phyloP scores from a whole-genome alignment of 2,329 filamentous ascomycete genomes.

The Parascedosporium putredinis region DNA sequence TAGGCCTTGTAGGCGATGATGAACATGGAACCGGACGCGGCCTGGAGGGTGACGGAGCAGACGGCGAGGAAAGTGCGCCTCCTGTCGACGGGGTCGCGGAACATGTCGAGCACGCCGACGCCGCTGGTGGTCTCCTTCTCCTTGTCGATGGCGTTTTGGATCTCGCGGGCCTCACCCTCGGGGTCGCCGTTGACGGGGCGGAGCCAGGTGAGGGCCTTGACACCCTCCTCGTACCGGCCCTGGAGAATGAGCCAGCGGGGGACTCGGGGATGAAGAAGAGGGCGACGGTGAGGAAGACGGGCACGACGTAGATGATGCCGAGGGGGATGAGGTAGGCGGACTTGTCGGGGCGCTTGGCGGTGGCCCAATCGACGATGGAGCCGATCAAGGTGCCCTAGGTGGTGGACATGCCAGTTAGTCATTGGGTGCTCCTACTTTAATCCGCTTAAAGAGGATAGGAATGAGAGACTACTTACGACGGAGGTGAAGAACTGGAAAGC shows the following conservation, averaged over 20 bases:
- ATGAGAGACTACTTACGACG: constrained; percentile 2
- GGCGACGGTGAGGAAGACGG: constrained; percentile 22
- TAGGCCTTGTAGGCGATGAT: constrained; percentile 38
- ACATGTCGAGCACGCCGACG: constrained; percentile 29
- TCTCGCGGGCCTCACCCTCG: constrained; percentile 27
- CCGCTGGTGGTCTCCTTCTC: constrained; percentile 23
- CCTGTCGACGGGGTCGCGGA: constrained; percentile 32
- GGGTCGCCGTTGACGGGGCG: constrained; percentile 21
- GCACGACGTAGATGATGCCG: constrained; percentile 27
- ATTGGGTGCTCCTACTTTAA: background rate
- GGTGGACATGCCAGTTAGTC: too few relatives aligned
- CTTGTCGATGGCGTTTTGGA: constrained; percentile 25
- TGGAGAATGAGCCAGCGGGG: constrained; percentile 23
- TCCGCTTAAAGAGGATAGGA: background rate
- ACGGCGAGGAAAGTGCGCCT: constrained; percentile 30
- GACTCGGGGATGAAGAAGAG: constrained; percentile 29
- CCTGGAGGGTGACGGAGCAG: constrained; percentile 30
- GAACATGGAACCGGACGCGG: constrained; percentile 34
- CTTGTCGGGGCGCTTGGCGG: constrained; percentile 19
- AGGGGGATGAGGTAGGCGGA: constrained; percentile 24
- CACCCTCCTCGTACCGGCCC: constrained; percentile 1
- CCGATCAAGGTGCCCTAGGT: constrained; percentile 30
- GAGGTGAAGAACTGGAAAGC: constrained; percentile 29
- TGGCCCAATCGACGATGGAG: constrained; percentile 28
- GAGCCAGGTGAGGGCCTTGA: constrained; percentile 6